Base-by-base conservation (phyloP, 108 stramenopile genomes). In the Cyclotella sp. region DNA sequence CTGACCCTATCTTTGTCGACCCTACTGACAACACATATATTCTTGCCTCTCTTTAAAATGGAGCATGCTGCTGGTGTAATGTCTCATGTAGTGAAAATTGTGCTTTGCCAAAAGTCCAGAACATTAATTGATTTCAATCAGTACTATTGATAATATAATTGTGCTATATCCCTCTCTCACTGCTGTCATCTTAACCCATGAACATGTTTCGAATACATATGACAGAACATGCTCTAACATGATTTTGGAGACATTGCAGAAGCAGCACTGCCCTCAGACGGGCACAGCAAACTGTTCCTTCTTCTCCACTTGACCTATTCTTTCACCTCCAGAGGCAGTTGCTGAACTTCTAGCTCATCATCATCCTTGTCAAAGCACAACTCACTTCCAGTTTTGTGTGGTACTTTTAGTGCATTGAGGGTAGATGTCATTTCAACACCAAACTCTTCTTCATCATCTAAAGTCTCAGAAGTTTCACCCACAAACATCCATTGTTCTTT, bases 361-460 rank as follows among this genome's bases (percentile, higher is more conserved):
- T 58, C 55, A 58, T 58, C 26, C 22, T 26, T 26, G 1, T 49
- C 47, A 49, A 7, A 7, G 47, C 15, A 7, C n/a, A 9, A n/a
- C n/a, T 13, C 26, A 21, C 1, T 24, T 1, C 10, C 1, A 0
- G 24, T 34, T 27, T 40, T 64, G 2, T 34, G 27, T 9, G 13
- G 63, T 3, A 45, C 43, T 34, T 64, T 34, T 39, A 45, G 67
- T 26, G 63, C 29, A 42, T 14, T 24, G 39, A 63, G 60, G 39
- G 63, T 51, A 43, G 51, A 75, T 4, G 62, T n/a, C 16, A 75
- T 63, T 54, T 75, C 73, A 12, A 75, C 73, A 45, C 73, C 39
- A 68, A 55, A 60, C 54, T 76, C 64, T 55, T 47, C 67, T 34
- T 64, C 51, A 27, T 74, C 13, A 41, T 74, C 26, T 29, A 30